phyloP scores from a whole-genome alignment of 192 early-diverging fungal species.

The Chytriomyces sp. region DNA sequence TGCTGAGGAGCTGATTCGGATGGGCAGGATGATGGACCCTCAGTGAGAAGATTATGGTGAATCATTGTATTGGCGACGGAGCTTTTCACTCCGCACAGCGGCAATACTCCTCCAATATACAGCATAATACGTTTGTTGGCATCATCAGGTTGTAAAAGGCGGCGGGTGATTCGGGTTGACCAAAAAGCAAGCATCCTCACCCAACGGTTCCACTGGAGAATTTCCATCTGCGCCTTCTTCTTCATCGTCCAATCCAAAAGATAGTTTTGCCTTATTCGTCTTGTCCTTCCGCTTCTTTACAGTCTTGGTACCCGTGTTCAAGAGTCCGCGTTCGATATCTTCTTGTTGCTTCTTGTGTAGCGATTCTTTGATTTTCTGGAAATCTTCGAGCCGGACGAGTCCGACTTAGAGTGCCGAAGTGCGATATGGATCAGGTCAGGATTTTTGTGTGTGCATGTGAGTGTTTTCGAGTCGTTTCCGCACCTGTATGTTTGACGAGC shows the following conservation, averaged over 20 bases:
- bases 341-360: slow-evolving; percentile 72
- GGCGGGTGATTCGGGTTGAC: no score
- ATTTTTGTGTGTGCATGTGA: background rate
- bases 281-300: slow-evolving; percentile 72
- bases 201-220: slow-evolving; percentile 19
- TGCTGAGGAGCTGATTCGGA: background rate
- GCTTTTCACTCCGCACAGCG: no score
- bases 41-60: slow-evolving; percentile 55
- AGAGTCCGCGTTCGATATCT: slow-evolving; percentile 65
- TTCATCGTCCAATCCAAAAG: slow-evolving; percentile 65
- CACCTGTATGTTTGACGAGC: slow-evolving; percentile 79
- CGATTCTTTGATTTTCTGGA: slow-evolving; percentile 80
- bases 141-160: no score
- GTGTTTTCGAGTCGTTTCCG: background rate
- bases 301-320: slow-evolving; percentile 29
- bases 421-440: slow-evolving; percentile 4
- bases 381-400: slow-evolving; percentile 86
- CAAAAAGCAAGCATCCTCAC: background rate
- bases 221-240: slow-evolving; percentile 41
- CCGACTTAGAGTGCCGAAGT: slow-evolving; percentile 58
- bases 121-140: no score
- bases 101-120: no score
- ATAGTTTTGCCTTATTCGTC: slow-evolving; percentile 68
- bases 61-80: no score
- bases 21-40: background rate